These are phyloP conservation scores for Eucalyptus leucophloia DNA, from an alignment of 345 rosid species.

Conservation along the genomic window DNA sequence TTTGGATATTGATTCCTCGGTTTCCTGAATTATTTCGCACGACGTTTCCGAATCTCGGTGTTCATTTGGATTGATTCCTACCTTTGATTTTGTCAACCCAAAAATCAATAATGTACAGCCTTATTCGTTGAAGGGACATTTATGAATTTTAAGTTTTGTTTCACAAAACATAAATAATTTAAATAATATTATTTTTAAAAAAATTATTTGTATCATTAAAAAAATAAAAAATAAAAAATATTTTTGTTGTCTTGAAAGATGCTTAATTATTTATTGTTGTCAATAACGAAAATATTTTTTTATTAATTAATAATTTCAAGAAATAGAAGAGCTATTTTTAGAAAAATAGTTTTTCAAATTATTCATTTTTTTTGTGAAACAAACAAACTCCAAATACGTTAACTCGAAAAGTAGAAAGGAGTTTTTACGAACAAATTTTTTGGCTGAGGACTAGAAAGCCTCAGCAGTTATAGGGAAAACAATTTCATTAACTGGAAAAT, in stretches of 20 bases:
- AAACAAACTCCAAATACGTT: not conserved
- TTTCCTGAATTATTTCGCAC: not conserved
- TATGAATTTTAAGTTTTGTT: rapidly evolving
- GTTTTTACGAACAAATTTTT: too few relatives aligned
- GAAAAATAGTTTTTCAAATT: too few relatives aligned
- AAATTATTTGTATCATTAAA: too few relatives aligned
- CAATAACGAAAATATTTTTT: rapidly evolving
- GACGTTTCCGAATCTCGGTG: not conserved
- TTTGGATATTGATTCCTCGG: not conserved
- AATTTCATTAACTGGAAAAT: not conserved
- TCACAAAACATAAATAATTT: rapidly evolving
- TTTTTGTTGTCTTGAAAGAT: not conserved
- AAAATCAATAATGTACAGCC: too few relatives aligned
- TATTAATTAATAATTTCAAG: too few relatives aligned
- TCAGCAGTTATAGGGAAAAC: not conserved
- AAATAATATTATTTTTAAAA: rapidly evolving
- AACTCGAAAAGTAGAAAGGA: not conserved
- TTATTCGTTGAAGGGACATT: rapidly evolving
- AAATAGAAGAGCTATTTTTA: too few relatives aligned
- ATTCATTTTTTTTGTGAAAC: too few relatives aligned
- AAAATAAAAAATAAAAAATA: too few relatives aligned
- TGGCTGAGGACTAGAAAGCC: not conserved
- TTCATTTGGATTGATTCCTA: not conserved
- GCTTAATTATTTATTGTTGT: too few relatives aligned
- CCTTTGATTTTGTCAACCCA: not conserved